Conservation (phyloP, 2,329 filamentous ascomycete species). For the Tolypocladium nubicola region DNA sequence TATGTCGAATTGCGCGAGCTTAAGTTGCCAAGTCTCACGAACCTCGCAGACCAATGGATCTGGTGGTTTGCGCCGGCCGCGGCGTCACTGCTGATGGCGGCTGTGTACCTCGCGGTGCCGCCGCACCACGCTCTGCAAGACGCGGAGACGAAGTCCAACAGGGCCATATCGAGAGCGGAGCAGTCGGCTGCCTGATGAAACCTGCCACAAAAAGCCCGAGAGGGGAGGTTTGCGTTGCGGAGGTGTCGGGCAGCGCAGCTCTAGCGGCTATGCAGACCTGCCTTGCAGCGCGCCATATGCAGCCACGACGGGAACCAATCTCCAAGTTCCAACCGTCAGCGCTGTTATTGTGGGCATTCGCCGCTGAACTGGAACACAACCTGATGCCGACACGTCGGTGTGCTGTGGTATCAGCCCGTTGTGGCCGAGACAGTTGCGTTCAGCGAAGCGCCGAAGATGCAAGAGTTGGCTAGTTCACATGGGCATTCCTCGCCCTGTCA, state of each 20-base stretch:
- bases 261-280: background rate
- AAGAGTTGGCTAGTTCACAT: background rate
- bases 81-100: slow-evolving; percentile 13
- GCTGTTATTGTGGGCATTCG: too few species aligned
- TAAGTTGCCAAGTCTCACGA: background rate
- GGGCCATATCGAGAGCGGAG: too few species aligned
- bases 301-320: background rate
- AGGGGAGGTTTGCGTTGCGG: too few species aligned
- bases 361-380: too few species aligned
- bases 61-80: slow-evolving; percentile 24
- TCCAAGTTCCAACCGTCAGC: background rate
- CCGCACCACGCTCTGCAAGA: slow-evolving; percentile 12
- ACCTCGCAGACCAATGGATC: slow-evolving; percentile 19
- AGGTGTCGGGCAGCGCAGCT: background rate
- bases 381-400: background rate
- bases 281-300: background rate
- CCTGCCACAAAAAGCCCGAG: background rate
- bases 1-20: slow-evolving; percentile 1
- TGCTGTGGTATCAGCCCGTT: too few species aligned
- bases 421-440: too few species aligned
- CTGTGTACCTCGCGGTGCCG: slow-evolving; percentile 19
- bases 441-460: too few species aligned
- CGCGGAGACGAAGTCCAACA: background rate
- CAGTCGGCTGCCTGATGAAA: background rate
- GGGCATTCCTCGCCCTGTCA: background rate